phyloP scores from a whole-genome alignment of 352 stramenopile genomes.

The Phytophthora parvispora region DNA sequence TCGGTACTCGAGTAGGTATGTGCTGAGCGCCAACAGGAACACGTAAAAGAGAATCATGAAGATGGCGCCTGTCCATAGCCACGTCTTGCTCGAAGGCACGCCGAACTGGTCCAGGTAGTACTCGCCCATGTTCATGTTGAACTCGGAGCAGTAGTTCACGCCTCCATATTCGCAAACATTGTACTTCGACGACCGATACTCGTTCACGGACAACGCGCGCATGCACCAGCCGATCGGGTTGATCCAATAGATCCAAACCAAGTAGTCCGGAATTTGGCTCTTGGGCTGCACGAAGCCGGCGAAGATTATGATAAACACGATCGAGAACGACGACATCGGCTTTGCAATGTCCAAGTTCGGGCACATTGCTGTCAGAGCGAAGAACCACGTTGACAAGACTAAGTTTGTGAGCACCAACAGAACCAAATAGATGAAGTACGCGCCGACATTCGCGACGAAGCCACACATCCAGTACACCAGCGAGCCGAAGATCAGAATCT shows the following conservation, averaged over 20 bases:
- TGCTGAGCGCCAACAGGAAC: conserved; percentile 35
- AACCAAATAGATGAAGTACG: conserved; percentile 59
- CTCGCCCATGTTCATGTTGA: conserved; percentile 20
- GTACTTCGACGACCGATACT: conserved; percentile 38
- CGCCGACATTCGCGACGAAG: conserved; percentile 24
- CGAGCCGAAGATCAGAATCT: conserved; percentile 75
- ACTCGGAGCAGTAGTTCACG: conserved; percentile 26
- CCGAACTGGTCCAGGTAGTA: conserved; percentile 42
- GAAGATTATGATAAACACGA: conserved; percentile 61
- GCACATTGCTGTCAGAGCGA: conserved; percentile 42
- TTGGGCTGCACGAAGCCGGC: conserved; percentile 55
- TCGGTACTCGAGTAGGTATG: conserved; percentile 41
- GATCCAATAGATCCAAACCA: conserved; percentile 41
- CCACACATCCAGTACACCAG: conserved; percentile 87
- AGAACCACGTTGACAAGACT: conserved; percentile 62
- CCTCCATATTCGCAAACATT: conserved; percentile 31
- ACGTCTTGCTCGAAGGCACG: conserved; percentile 23
- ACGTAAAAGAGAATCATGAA: conserved; percentile 38
- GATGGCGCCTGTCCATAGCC: conserved; percentile 40
- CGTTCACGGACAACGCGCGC: conserved; percentile 25
- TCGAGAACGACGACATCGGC: conserved; percentile 44
- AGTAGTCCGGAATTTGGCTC: conserved; percentile 43
- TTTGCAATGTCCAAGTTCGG: conserved; percentile 53
- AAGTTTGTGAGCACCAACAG: conserved; percentile 58
- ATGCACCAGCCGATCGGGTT: conserved; percentile 44